Evolutionary conservation across 176 grass and related monocot species (phyloP).

Genomic region (Panicum miliaceum): DNA sequence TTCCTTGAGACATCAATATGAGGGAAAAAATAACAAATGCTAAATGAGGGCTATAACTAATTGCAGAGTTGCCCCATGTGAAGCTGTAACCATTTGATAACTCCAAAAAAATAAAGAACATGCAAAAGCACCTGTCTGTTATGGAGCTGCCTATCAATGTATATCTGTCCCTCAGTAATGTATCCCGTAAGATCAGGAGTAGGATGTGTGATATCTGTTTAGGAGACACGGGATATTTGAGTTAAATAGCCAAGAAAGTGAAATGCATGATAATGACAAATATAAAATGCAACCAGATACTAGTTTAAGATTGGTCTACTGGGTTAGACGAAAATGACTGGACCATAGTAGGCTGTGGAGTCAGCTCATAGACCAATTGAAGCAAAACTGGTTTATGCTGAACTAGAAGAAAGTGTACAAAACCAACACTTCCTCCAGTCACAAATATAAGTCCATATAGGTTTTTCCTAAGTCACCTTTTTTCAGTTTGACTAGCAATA

Average conservation of each 20-base stretch:
- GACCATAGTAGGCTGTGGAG: background rate
- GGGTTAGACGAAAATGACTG: background rate
- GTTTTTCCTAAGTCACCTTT: background rate
- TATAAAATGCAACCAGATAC: conserved; percentile 18
- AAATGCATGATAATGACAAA: background rate
- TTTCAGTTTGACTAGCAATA: background rate
- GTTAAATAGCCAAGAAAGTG: conserved; percentile 14
- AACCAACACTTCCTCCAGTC: too few relatives aligned
- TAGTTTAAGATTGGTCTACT: background rate
- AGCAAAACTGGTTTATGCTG: conserved; percentile 11
- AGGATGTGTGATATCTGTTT: conserved; percentile 98
- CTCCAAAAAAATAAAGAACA: conserved; percentile 9
- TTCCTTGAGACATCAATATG: background rate
- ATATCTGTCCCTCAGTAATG: conserved; percentile 99
- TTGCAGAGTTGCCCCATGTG: background rate
- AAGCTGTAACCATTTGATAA: background rate
- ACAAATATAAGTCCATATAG: background rate
- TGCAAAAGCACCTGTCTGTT: conserved; percentile 84
- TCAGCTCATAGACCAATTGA: background rate
- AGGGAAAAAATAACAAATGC: background rate
- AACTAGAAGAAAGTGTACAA: background rate
- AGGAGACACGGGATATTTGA: background rate
- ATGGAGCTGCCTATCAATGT: conserved; percentile 95
- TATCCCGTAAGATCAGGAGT: conserved; percentile 99
- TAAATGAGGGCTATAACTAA: conserved; percentile 16